These are phyloP conservation scores for Echites panduratus DNA, from an alignment of 257 asterid genomes.

Conservation along the genomic window DNA sequence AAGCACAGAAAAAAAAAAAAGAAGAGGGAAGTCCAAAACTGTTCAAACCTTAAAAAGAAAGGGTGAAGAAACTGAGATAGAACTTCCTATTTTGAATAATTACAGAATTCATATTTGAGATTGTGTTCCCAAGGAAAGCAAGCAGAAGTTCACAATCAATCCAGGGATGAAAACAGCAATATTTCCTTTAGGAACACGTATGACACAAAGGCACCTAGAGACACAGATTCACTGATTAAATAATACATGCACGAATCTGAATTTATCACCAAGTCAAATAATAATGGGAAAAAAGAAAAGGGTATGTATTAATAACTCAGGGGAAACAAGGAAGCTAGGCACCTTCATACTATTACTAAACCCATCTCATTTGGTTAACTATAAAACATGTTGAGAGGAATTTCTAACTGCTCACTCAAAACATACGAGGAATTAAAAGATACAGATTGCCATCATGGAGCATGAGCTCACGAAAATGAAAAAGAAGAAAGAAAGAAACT, in stretches of 20 bases:
- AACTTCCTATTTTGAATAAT: neutral
- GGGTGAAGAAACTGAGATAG: neutral
- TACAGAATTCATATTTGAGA: neutral
- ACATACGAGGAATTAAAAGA: neutral
- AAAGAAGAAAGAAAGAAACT: neutral
- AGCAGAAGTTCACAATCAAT: neutral
- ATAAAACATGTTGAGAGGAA: neutral
- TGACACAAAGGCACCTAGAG: neutral
- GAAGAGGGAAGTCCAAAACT: neutral
- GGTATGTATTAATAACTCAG: neutral
- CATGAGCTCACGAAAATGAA: neutral
- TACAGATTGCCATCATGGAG: neutral
- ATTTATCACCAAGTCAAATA: no score
- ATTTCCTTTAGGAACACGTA: no score
- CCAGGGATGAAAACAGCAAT: neutral
- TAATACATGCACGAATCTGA: no score
- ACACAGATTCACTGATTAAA: no score
- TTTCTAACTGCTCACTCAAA: neutral
- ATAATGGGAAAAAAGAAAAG: neutral
- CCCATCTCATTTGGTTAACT: neutral
- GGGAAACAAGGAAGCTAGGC: neutral
- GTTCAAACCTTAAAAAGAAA: neutral
- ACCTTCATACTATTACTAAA: neutral
- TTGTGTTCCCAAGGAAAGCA: neutral
- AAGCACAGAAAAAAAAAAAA: neutral